Conservation (phyloP, 768 basidiomycete genomes). For the Multifurca ochricompacta region DNA sequence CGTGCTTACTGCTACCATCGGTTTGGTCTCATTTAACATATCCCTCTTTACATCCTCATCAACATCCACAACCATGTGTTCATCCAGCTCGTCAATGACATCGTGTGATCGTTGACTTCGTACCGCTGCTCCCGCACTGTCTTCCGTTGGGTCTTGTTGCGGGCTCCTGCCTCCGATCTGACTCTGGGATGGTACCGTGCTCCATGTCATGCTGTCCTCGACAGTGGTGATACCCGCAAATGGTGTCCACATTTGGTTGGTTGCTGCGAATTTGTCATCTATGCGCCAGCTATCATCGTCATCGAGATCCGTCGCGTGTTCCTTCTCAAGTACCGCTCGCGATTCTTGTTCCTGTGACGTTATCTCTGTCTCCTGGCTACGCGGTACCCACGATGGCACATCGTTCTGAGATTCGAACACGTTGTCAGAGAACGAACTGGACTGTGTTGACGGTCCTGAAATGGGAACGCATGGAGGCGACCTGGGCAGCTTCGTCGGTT, state of each 20-base stretch:
- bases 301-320: constrained; percentile 36
- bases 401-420: constrained; percentile 43
- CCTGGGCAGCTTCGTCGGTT: constrained; percentile 15
- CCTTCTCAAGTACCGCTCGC: constrained; percentile 14
- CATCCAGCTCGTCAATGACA: constrained; percentile 18
- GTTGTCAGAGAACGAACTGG: constrained; percentile 42
- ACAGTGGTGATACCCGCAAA: constrained; percentile 36
- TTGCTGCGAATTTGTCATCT: constrained; percentile 52
- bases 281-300: constrained; percentile 73
- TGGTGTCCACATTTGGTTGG: constrained; percentile 51
- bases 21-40: constrained; percentile 32
- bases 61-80: constrained; percentile 32
- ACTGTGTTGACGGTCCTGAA: constrained; percentile 47
- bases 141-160: constrained; percentile 7
- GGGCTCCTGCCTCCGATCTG: constrained; percentile 29
- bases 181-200: constrained; percentile 55
- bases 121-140: constrained; percentile 1
- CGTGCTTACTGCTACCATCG: constrained; percentile 37
- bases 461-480: constrained; percentile 26
- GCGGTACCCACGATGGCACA: constrained; percentile 46
- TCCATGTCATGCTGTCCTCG: constrained; percentile 75
- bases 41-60: constrained; percentile 37
- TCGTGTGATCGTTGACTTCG: constrained; percentile 6
- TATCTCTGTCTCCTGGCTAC: constrained; percentile 53
- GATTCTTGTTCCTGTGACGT: constrained; percentile 28